Percentiles rank a stretch among this genome's conserved stretches.
Conservation (phyloP, 306 rosid genomes). For the Ceratonia siliqua region DNA sequence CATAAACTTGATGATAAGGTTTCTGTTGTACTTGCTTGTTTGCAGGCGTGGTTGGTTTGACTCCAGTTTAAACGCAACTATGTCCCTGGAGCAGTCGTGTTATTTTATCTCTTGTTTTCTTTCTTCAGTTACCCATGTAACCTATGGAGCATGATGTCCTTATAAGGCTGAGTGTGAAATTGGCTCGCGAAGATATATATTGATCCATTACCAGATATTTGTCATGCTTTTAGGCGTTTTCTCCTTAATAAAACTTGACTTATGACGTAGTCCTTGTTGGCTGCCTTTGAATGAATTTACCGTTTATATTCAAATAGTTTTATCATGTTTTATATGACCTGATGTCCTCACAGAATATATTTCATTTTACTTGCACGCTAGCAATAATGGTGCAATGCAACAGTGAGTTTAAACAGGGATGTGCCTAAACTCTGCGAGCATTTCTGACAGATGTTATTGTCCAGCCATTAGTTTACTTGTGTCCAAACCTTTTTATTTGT, state of each 20-base stretch:
- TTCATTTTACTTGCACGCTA: background rate
- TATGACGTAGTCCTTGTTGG: background rate
- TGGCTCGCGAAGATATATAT: background rate
- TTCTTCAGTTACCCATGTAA: constrained; percentile 19
- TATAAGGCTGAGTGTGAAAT: constrained; percentile 9
- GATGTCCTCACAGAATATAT: background rate
- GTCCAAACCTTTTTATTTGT: background rate
- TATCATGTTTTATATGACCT: background rate
- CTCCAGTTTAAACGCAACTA: constrained; percentile 48
- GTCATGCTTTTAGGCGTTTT: background rate
- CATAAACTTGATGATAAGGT: background rate
- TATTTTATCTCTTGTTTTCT: constrained; percentile 21
- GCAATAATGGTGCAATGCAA: background rate
- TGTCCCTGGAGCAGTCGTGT: constrained; percentile 1
- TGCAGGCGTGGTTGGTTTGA: constrained; percentile 73
- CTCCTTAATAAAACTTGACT: constrained; percentile 29
- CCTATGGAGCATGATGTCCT: constrained; percentile 23
- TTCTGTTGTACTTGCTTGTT: background rate
- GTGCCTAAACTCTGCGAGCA: background rate
- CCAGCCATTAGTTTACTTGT: background rate
- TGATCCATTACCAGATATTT: background rate
- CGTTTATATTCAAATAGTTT: background rate
- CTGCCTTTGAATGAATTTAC: background rate
- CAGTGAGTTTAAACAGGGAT: background rate
- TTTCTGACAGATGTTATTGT: background rate